Percentiles rank a stretch among this genome's conserved stretches.
Evolutionary conservation across 2,329 filamentous ascomycete genomes (phyloP).

Genomic region (Magnaporthiopsis rhizophila): DNA sequence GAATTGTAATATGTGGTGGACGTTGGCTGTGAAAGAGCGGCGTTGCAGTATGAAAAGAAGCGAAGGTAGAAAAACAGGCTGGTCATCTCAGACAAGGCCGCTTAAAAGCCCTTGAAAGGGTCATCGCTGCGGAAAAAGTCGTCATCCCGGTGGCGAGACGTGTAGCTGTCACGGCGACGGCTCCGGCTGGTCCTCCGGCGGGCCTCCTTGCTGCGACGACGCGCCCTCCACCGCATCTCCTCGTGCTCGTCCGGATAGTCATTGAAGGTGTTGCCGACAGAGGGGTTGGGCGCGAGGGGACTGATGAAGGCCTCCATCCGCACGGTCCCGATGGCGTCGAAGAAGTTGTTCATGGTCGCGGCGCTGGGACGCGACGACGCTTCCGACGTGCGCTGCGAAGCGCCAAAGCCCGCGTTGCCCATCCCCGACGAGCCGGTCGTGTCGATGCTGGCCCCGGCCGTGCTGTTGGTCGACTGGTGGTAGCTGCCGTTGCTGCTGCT

Average conservation of each 20-base stretch:
- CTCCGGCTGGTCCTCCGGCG: constrained; percentile 45
- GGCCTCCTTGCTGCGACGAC: constrained; percentile 47
- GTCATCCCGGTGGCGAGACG: constrained; percentile 36
- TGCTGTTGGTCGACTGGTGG: constrained; percentile 47
- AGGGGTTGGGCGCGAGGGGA: constrained; percentile 38
- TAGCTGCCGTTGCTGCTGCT: constrained; percentile 28
- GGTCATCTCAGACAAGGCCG: neutral
- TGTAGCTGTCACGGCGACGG: constrained; percentile 46
- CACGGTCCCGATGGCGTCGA: constrained; percentile 82
- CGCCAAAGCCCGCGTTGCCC: constrained; percentile 14
- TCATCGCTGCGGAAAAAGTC: constrained; percentile 50
- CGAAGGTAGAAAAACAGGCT: neutral
- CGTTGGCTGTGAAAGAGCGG: no score
- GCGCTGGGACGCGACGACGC: constrained; percentile 33
- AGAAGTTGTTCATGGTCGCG: constrained; percentile 51
- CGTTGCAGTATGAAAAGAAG: neutral
- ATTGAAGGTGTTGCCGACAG: constrained; percentile 14
- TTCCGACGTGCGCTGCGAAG: constrained; percentile 46
- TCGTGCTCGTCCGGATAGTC: constrained; percentile 41
- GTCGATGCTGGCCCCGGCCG: constrained; percentile 36
- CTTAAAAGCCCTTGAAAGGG: constrained; percentile 53
- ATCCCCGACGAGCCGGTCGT: constrained; percentile 24
- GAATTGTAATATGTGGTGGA: no score
- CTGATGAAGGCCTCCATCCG: constrained; percentile 96
- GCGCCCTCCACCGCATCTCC: constrained; percentile 37